Evolutionary conservation across 495 filamentous ascomycete genomes (phyloP), one percentile per base, ranked within the genome.

Genomic region (Letharia columbiana): DNA sequence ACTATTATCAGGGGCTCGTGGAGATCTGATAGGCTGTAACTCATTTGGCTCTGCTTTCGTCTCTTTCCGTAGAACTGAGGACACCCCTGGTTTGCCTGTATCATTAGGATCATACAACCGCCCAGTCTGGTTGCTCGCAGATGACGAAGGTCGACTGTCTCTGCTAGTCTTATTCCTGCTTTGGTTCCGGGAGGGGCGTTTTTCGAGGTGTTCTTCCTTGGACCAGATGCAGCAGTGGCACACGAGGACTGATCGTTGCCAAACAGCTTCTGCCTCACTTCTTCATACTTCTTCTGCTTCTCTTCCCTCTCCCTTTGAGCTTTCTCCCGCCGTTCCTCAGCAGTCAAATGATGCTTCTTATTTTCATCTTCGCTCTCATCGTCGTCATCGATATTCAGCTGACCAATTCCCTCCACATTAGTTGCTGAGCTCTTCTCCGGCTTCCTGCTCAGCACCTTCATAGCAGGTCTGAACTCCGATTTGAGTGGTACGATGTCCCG

Each of bases 221-320:
- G 84, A 18, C 87, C 84, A 0, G 86, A 83, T 52, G 82, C 81
- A 11, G 79, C 79, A 15, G 79, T 81, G 9, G 80, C 81, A n/a
- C 61, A 66, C 3, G 72, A 74, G 8, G 73, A 76, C 18, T 81
- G 73, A 9, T 82, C 76, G 11, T 79, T 82, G 33, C 91, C 91
- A 74, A 96, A 92, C n/a, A 96, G 82, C 72, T 87, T 85, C 70
- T 91, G 89, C 17, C 92, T 82, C 4, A 83, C 89, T 76, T 96
- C 91, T 62, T 92, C 87, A 73, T 96, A 96, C 60, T 87, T 89
- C 60, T 86, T 86, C 77, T 93, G 87, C 79, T 92, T 96, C 76
- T 96, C 91, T 71, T 95, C 91, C 6, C 83, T 81, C 69, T 95
- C 90, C 61, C 82, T 81, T 75, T 90, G 81, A 45, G 91, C 86